phyloP scores from a whole-genome alignment of 208 protist species.

The Leishmania tarentolae region DNA sequence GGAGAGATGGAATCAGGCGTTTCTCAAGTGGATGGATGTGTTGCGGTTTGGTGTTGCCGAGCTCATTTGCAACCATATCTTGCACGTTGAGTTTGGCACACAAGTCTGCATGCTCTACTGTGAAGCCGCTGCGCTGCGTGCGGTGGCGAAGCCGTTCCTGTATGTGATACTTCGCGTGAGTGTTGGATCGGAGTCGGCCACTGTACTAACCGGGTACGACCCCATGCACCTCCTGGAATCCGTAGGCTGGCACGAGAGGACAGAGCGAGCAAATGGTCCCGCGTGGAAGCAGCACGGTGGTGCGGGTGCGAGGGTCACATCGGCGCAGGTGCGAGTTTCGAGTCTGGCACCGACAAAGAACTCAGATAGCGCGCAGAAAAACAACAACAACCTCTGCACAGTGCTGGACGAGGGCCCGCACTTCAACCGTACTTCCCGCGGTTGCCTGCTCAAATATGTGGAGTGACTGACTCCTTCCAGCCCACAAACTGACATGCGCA shows the following conservation, averaged over 20 bases:
- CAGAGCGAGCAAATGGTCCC: not conserved
- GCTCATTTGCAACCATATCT: not conserved
- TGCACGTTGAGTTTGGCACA: slow-evolving; percentile 5
- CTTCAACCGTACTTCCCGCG: slow-evolving; percentile 43
- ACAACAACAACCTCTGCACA: slow-evolving; percentile 25
- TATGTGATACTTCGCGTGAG: slow-evolving; percentile 11
- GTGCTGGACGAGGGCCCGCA: slow-evolving; percentile 46
- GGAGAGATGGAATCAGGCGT: not conserved
- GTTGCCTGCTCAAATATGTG: slow-evolving; percentile 28
- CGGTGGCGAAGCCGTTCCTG: slow-evolving; percentile 7
- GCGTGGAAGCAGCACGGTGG: slow-evolving; percentile 23
- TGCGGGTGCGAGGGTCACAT: not conserved
- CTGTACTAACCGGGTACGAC: slow-evolving; percentile 9
- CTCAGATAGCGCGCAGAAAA: slow-evolving; percentile 11
- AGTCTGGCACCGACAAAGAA: slow-evolving; percentile 7
- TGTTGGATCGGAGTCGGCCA: slow-evolving; percentile 3
- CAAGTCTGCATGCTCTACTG: slow-evolving; percentile 28
- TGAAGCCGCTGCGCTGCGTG: slow-evolving; percentile 11
- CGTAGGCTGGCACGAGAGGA: not conserved
- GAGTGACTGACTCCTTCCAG: not conserved
- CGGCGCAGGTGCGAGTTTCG: slow-evolving; percentile 4
- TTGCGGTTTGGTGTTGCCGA: slow-evolving; percentile 4
- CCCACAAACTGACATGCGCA: not conserved
- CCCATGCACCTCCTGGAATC: not conserved
- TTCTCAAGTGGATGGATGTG: slow-evolving; percentile 18